Percentiles rank a stretch among this genome's conserved stretches.
Evolutionary conservation across 768 basidiomycete species (phyloP).

Genomic region (Lepiota venenata): DNA sequence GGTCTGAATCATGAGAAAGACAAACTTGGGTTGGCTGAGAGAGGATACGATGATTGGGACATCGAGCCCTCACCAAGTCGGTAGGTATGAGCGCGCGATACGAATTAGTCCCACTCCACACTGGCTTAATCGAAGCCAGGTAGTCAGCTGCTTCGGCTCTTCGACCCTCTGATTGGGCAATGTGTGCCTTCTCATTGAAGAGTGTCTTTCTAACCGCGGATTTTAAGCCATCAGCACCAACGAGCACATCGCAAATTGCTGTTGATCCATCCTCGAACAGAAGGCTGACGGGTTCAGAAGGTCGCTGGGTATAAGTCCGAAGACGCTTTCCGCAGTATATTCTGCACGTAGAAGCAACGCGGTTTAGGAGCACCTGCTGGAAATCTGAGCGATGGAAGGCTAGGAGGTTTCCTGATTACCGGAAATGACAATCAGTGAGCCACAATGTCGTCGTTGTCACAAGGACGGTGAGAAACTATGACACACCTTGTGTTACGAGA

Average conservation of each 20-base stretch:
- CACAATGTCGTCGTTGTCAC: background rate
- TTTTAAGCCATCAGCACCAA: constrained; percentile 70
- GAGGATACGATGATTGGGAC: constrained; percentile 47
- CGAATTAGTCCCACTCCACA: constrained; percentile 56
- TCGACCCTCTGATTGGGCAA: constrained; percentile 30
- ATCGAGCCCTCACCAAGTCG: constrained; percentile 37
- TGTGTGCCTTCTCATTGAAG: constrained; percentile 32
- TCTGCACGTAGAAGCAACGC: constrained; percentile 41
- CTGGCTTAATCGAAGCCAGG: constrained; percentile 43
- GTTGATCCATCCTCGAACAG: constrained; percentile 60
- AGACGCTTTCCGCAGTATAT: constrained; percentile 58
- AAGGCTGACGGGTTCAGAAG: constrained; percentile 40
- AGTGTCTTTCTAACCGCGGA: constrained; percentile 46
- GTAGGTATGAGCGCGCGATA: constrained; percentile 60
- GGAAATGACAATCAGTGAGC: constrained; percentile 13
- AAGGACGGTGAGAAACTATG: background rate
- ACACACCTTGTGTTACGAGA: constrained; percentile 54
- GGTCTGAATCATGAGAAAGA: background rate
- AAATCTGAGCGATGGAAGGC: constrained; percentile 68
- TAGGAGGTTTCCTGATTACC: constrained; percentile 41
- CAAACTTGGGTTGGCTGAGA: constrained; percentile 47
- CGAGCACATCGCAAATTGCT: constrained; percentile 59
- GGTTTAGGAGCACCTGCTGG: constrained; percentile 51
- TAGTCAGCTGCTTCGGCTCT: constrained; percentile 36
- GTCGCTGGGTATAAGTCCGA: constrained; percentile 47